Base-by-base conservation (phyloP, 495 filamentous ascomycete species). In the Penicillium diatomitis region DNA sequence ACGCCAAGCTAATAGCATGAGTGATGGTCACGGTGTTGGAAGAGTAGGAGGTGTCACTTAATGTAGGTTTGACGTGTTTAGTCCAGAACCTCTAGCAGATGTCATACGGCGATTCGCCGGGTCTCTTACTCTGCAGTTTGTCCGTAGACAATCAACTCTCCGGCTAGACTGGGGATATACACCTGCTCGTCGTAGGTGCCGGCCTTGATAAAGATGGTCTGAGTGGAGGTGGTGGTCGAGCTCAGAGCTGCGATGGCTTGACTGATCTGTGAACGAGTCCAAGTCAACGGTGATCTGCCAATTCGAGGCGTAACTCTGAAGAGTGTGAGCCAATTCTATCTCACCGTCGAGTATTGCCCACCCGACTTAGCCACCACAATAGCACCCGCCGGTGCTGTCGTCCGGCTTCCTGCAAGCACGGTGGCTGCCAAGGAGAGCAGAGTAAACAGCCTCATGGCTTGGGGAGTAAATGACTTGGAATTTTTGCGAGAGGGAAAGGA, bases 141-240 rank as follows among this genome's bases (percentile, higher is more conserved):
- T 6, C 83, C 83, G 57, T 85, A 76, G 56, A 86, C 72, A 33
- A 76, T 77, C 10, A 85, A 69, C 28, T 63, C 57, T 29, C 78
- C 76, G 1, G 58, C 60, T 12, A 76, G 69, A 7, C 69, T 38
- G 27, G 64, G 64, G 41, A 82, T 69, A 51, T 74, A 73, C n/a
- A 82, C 77, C 61, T 82, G 80, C 48, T 83, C 79, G 0, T 55
- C 49, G 63, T 82, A 82, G 32, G 73, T 75, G 8, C 80, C 80
- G 8, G 68, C 61, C 5, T 74, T 50, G 60, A 87, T 78, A 70
- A 85, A 86, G 60, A 87, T 78, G 54, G 71, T 77, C 55, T 84
- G 80, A 2, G 65, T 66, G 0, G 56, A 47, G 29, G 73, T 69
- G 6, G 70, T 61, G 6, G 68, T 67, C 8, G 69, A 74, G 50